Conservation (phyloP, 345 rosid genomes). For the Cardiospermum halicacabum region DNA sequence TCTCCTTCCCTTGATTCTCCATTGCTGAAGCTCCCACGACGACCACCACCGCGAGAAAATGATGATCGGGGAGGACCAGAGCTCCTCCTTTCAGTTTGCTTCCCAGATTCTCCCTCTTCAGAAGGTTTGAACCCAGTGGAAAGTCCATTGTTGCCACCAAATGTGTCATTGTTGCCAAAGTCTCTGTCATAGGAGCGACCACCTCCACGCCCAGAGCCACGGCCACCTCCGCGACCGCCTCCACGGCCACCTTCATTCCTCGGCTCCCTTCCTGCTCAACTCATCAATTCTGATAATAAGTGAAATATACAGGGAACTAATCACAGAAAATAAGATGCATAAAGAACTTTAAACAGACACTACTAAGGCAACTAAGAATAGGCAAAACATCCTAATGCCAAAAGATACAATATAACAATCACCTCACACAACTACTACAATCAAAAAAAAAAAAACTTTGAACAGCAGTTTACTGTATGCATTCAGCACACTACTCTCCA, state of each 20-base stretch:
- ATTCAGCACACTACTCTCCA: background rate
- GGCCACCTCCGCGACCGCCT: slow-evolving; percentile 47
- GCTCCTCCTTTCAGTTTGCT: slow-evolving; percentile 46
- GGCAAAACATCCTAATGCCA: too few species aligned
- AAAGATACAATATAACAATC: too few species aligned
- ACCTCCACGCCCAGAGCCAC: slow-evolving; percentile 63
- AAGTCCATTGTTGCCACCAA: slow-evolving; percentile 49
- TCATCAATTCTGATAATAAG: slow-evolving; percentile 3
- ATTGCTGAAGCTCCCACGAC: slow-evolving; percentile 64
- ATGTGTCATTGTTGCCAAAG: slow-evolving; percentile 34
- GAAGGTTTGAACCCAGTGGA: slow-evolving; percentile 51
- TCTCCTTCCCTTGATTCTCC: slow-evolving; percentile 70
- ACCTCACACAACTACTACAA: background rate
- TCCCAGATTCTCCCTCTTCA: slow-evolving; percentile 67
- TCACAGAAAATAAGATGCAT: background rate
- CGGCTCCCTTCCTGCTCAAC: slow-evolving; percentile 60
- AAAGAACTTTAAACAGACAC: background rate
- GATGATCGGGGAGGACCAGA: slow-evolving; percentile 56
- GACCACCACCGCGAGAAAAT: slow-evolving; percentile 64
- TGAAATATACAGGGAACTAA: background rate
- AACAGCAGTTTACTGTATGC: background rate
- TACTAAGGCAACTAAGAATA: background rate
- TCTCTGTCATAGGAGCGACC: slow-evolving; percentile 59
- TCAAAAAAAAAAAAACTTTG: background rate
- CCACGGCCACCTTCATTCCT: slow-evolving; percentile 72